Conservation (phyloP, 176 grass and related monocot species). For the Zea mays region Zm-B73-REFERENCE-NAM-5.0 NC_050102.1:109735501-109736000, state of each 20-base stretch:
- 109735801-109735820: constrained; percentile 29
- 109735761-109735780: constrained; percentile 39
- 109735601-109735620: constrained; percentile 43
- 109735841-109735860: constrained; percentile 29
- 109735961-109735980: constrained; percentile 5
- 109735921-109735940: constrained; percentile 39
- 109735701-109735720: constrained; percentile 40
- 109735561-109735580: constrained; percentile 19
- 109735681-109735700: constrained; percentile 12
- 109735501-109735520: not conserved
- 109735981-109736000: constrained; percentile 2
- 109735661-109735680: not conserved
- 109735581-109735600: constrained; percentile 32
- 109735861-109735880: constrained; percentile 37
- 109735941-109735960: not conserved
- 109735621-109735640: constrained; percentile 36
- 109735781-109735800: constrained; percentile 29
- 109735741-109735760: constrained; percentile 39
- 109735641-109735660: constrained; percentile 29
- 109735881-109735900: constrained; percentile 32
- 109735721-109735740: constrained; percentile 17
- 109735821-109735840: constrained; percentile 34
- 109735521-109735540: constrained; percentile 28
- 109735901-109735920: constrained; percentile 30
- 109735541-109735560: constrained; percentile 30